phyloP scores from a whole-genome alignment of 1,284 basidiomycete genomes.

The Leccinum fallax region DNA sequence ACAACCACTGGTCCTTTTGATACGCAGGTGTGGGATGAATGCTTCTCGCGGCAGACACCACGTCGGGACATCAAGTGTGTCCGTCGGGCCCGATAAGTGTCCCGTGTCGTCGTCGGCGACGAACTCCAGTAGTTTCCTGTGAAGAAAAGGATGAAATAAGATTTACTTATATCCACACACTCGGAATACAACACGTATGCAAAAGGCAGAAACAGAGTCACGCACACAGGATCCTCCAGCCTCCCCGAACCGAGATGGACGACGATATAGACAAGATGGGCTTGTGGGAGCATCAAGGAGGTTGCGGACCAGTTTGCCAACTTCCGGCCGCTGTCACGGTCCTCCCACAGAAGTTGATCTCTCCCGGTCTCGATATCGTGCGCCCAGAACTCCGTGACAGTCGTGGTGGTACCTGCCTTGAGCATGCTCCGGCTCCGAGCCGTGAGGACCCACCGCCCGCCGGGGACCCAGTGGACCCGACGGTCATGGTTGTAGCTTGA shows the following conservation, averaged over 20 bases:
- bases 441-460: conserved; percentile 20
- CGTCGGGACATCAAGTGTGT: neutral
- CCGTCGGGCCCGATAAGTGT: conserved; percentile 5
- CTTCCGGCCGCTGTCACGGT: neutral
- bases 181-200: neutral
- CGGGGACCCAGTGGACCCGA: conserved; percentile 18
- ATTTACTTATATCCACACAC: neutral
- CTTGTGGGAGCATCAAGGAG: conserved; percentile 14
- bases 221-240: conserved; percentile 22
- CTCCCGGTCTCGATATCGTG: conserved; percentile 21
- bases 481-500: neutral
- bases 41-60: neutral
- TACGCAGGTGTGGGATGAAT: neutral
- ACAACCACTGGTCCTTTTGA: neutral
- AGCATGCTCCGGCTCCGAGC: conserved; percentile 12
- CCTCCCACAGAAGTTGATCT: conserved; percentile 19
- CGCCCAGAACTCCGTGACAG: conserved; percentile 3
- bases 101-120: conserved; percentile 23
- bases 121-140: conserved; percentile 23
- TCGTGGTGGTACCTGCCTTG: neutral
- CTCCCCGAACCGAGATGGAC: conserved; percentile 16
- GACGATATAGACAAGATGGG: conserved; percentile 20
- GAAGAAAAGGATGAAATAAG: neutral
- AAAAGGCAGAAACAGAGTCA: neutral
- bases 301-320: neutral